phyloP scores from a whole-genome alignment of 495 filamentous ascomycete species.

The Aspergillus bertholletiae region DNA sequence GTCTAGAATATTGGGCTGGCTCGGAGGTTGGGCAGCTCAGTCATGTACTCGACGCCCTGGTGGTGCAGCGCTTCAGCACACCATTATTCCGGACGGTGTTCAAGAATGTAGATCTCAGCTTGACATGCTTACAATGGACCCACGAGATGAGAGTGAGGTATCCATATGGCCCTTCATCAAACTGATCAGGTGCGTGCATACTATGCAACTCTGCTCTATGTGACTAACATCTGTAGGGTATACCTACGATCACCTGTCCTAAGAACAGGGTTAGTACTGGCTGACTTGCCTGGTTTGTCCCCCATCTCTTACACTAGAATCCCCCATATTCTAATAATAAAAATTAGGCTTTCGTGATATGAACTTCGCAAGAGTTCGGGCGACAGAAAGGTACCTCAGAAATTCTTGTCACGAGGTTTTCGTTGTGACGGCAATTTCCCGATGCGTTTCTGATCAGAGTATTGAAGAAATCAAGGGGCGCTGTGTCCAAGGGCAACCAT shows the following conservation, averaged over 20 bases:
- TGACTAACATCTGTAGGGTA: constrained; percentile 23
- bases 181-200: constrained; percentile 21
- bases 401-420: constrained; percentile 31
- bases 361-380: constrained; percentile 26
- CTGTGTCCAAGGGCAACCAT: constrained; percentile 12
- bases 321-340: background rate
- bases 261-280: constrained; percentile 24
- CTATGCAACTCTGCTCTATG: background rate
- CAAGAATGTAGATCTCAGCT: constrained; percentile 18
- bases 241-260: constrained; percentile 27
- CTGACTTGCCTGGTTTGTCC: constrained; percentile 30
- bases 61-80: constrained; percentile 11
- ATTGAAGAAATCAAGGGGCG: constrained; percentile 20
- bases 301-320: background rate
- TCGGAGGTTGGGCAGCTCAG: constrained; percentile 17
- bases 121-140: constrained; percentile 16
- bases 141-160: background rate
- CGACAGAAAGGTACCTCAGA: constrained; percentile 26
- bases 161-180: constrained; percentile 35
- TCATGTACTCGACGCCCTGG: constrained; percentile 11
- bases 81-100: constrained; percentile 7
- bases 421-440: constrained; percentile 21
- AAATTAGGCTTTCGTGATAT: constrained; percentile 24
- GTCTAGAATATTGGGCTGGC: constrained; percentile 3
- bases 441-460: constrained; percentile 17